Evolutionary conservation across 1,139 yeast species (phyloP).

Genomic region (Debaryomyces coudertii): DNA sequence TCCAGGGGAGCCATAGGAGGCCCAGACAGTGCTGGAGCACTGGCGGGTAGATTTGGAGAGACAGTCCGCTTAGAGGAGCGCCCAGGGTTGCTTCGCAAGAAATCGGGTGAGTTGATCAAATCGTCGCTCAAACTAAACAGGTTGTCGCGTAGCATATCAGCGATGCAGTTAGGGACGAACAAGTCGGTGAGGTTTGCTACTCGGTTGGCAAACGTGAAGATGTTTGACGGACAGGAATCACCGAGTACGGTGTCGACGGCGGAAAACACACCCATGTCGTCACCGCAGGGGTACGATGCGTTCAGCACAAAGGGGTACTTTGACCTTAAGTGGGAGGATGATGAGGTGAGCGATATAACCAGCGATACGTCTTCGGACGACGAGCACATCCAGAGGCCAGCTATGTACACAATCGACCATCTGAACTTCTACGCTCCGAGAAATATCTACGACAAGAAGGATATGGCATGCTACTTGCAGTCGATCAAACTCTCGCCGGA

Average conservation of each 20-base stretch:
- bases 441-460: constrained; percentile 11
- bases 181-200: constrained; percentile 45
- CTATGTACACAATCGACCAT: constrained; percentile 11
- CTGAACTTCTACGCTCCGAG: constrained; percentile 11
- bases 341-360: constrained; percentile 17
- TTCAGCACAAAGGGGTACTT: constrained; percentile 15
- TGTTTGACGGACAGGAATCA: constrained; percentile 46
- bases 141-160: constrained; percentile 30
- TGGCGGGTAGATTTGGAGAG: not conserved
- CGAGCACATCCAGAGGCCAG: constrained; percentile 5
- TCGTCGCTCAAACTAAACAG: constrained; percentile 40
- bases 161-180: constrained; percentile 27
- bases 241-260: constrained; percentile 42
- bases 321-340: constrained; percentile 21
- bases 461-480: constrained; percentile 13
- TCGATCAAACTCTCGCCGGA: constrained; percentile 18
- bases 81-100: constrained; percentile 35
- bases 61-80: constrained; percentile 11
- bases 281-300: constrained; percentile 32
- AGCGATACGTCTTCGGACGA: constrained; percentile 16
- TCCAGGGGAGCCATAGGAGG: not conserved
- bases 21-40: not conserved
- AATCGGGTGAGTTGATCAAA: constrained; percentile 44
- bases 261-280: constrained; percentile 37
- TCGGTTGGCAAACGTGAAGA: constrained; percentile 40